phyloP scores from a whole-genome alignment of 2,329 filamentous ascomycete species.

The Phialophora tarda region DNA sequence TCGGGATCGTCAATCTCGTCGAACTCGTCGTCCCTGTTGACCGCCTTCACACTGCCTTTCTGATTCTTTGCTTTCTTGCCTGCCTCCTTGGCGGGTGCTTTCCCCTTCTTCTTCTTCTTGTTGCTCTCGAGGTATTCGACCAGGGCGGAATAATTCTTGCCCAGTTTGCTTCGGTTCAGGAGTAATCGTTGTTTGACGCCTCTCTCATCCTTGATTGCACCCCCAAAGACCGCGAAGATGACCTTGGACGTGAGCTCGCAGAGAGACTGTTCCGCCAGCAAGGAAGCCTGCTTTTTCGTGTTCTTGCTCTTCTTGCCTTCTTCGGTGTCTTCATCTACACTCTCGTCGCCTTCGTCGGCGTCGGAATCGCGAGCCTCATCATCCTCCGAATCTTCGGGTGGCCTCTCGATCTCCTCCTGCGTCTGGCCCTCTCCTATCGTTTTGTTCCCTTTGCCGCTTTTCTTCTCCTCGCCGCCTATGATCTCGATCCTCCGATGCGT shows the following conservation, averaged over 20 bases:
- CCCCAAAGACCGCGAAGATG: conserved; percentile 77
- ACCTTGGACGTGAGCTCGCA: conserved; percentile 86
- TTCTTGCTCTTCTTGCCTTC: conserved; percentile 30
- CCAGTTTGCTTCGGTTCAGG: conserved; percentile 79
- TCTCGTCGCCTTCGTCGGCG: conserved; percentile 76
- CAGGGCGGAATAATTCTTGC: conserved; percentile 84
- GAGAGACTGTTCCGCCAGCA: conserved; percentile 81
- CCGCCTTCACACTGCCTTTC: conserved; percentile 14
- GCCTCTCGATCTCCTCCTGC: conserved; percentile 38
- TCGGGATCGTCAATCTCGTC: conserved; percentile 38
- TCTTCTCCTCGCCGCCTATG: conserved; percentile 18
- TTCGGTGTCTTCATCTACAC: conserved; percentile 45
- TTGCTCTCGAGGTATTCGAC: conserved; percentile 77
- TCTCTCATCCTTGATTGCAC: conserved; percentile 72
- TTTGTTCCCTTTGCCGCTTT: background rate
- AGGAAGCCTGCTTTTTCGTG: conserved; percentile 66
- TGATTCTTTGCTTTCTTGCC: conserved; percentile 30
- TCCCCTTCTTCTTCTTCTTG: conserved; percentile 56
- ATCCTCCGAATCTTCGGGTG: conserved; percentile 62
- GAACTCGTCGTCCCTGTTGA: conserved; percentile 31
- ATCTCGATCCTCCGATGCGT: conserved; percentile 49
- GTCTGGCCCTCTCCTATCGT: conserved; percentile 26
- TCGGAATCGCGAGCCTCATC: conserved; percentile 64
- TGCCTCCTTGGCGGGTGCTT: conserved; percentile 31
- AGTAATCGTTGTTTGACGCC: conserved; percentile 73